Base-by-base conservation (phyloP, 1,284 basidiomycete species). In the Abortiporus biennis region DNA sequence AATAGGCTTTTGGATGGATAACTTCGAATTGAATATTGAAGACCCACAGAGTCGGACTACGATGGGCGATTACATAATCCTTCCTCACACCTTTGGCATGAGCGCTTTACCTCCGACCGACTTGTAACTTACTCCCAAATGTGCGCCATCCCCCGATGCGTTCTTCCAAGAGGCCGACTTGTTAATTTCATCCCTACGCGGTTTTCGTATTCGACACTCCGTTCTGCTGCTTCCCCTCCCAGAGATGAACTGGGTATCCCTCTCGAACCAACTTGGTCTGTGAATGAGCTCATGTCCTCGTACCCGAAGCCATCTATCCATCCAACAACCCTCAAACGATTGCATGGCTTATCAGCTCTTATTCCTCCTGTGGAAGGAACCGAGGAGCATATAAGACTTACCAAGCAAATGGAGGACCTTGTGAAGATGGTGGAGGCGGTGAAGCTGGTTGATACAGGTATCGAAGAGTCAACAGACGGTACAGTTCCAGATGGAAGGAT, bases 371-470 rank as follows among this genome's bases (percentile, higher is more conserved):
- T 63, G 27, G 66, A 76, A 46, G 74, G 70, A 31, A 75, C 81
- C 0, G 50, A 55, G 3, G 72, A 77, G 46, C 71, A 78, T 48
- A 53, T 55, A 4, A 55, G 60, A 16, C 59, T 83, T 30, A 77
- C 75, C 43, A 47, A 49, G 22, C 79, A 85, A 47, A 62, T 90
- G 49, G 80, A 82, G 52, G 79, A 80, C 41, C 70, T 90, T 33
- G 66, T 88, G 45, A 75, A 71, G 48, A 66, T 90, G 5, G 85
- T 90, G 8, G 85, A 89, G 55, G 85, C 85, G 4, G 85, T 88
- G 40, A 83, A 75, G 56, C 57, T 84, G 21, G 77, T 80, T 29
- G 61, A 82, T 42, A 67, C 73, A 17, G 42, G 47, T 25, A 51
- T 47, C 2, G 45, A 29, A 24, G 40, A 48, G 38, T 19, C 40